Percentiles rank a stretch among this genome's conserved stretches.
phyloP scores from a whole-genome alignment of 2,329 filamentous ascomycete species.

The Fusarium poae region DNA sequence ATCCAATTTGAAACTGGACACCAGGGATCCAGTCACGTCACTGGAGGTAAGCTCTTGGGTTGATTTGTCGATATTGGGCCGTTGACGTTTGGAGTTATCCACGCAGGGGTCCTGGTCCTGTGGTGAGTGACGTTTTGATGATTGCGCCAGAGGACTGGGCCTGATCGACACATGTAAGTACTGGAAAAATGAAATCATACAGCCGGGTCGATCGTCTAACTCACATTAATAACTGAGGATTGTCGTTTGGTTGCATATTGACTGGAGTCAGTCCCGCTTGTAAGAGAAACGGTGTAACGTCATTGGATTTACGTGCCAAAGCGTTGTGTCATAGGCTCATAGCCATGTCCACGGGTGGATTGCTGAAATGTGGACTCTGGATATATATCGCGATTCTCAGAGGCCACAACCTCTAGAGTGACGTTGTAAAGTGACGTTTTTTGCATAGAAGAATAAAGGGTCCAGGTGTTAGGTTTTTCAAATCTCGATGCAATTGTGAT shows the following conservation, averaged over 20 bases:
- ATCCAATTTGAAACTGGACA: constrained; percentile 15
- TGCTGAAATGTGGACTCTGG: constrained; percentile 37
- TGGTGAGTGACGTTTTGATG: constrained; percentile 36
- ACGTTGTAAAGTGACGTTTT: constrained; percentile 36
- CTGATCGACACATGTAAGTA: constrained; percentile 38
- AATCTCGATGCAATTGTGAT: constrained; percentile 42
- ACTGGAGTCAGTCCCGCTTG: constrained; percentile 34
- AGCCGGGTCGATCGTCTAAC: constrained; percentile 27
- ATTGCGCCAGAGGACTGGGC: constrained; percentile 12
- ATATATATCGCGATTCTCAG: constrained; percentile 16
- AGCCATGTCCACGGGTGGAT: constrained; percentile 34
- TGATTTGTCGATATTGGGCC: constrained; percentile 24
- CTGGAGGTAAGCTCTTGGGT: not conserved
- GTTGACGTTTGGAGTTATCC: constrained; percentile 34
- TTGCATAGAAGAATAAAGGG: constrained; percentile 21
- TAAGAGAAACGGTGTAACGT: constrained; percentile 38
- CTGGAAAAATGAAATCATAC: constrained; percentile 37
- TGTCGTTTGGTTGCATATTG: constrained; percentile 35
- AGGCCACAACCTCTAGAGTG: constrained; percentile 23
- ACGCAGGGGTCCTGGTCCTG: constrained; percentile 15
- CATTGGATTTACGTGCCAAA: constrained; percentile 32
- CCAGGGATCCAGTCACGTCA: constrained; percentile 21
- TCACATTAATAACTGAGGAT: constrained; percentile 34
- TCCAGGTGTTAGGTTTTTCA: constrained; percentile 10
- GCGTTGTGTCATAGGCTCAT: constrained; percentile 42